A percentile compares a stretch with the other conserved stretches of the same genome.
These are phyloP conservation scores for Beta lomatogona DNA, from an alignment of 179 eudicot genomes.

Conservation along the genomic window DNA sequence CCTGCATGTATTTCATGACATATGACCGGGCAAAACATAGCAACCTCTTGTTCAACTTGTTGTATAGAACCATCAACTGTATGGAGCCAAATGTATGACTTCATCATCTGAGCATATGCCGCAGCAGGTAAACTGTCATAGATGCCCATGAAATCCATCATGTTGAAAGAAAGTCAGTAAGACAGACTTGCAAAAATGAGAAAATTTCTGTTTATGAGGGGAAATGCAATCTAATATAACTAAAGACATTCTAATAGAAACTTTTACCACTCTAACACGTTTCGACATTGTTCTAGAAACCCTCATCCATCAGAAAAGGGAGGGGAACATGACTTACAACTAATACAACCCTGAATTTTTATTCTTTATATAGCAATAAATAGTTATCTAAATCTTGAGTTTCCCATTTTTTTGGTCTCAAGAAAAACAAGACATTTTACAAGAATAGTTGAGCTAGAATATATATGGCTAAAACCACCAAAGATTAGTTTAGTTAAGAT, in stretches of 20 bases:
- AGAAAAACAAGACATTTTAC: too few species aligned
- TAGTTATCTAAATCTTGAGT: too few species aligned
- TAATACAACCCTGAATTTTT: too few species aligned
- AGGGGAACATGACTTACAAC: too few species aligned
- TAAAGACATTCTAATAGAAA: not conserved
- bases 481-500: not conserved
- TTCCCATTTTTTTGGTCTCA: too few species aligned
- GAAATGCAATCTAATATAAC: not conserved
- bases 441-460: too few species aligned
- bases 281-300: not conserved
- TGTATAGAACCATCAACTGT: conserved; percentile 83
- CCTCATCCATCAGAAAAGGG: not conserved
- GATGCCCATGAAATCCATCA: conserved; percentile 13
- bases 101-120: conserved; percentile 47
- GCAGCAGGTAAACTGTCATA: conserved; percentile 35
- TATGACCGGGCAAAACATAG: conserved; percentile 78
- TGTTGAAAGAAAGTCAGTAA: conserved; percentile 20
- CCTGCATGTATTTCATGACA: conserved; percentile 78
- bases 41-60: conserved; percentile 84
- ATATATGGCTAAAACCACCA: not conserved
- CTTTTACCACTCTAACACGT: not conserved
- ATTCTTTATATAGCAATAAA: too few species aligned
- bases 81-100: conserved; percentile 73
- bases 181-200: not conserved
- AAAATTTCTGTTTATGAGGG: not conserved